These are phyloP conservation scores for Colletotrichum viniferum DNA, from an alignment of 2,329 filamentous ascomycete genomes.

Conservation along the genomic window DNA sequence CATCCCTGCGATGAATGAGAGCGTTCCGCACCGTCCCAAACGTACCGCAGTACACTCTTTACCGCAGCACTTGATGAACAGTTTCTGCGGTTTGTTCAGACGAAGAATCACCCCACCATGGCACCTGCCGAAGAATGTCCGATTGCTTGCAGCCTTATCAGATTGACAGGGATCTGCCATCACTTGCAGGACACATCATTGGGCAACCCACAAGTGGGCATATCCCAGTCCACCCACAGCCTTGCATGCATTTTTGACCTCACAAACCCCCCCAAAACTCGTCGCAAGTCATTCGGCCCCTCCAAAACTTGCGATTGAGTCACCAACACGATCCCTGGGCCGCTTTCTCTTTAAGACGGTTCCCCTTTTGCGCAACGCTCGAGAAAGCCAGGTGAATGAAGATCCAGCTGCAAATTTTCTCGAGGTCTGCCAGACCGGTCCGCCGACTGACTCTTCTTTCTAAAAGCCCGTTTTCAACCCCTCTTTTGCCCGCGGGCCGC, in stretches of 20 bases:
- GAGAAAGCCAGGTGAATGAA: slow-evolving; percentile 23
- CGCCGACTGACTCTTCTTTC: slow-evolving; percentile 22
- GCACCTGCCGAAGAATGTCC: neutral
- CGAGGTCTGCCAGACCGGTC: slow-evolving; percentile 22
- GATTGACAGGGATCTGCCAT: slow-evolving; percentile 1
- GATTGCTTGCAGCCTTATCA: neutral
- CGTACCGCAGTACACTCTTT: neutral
- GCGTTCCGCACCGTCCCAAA: neutral
- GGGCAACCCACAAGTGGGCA: neutral
- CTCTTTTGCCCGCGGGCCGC: slow-evolving; percentile 7
- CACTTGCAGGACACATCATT: neutral
- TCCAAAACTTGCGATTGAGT: slow-evolving; percentile 22
- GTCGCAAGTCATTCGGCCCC: slow-evolving; percentile 16
- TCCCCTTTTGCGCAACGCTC: slow-evolving; percentile 10
- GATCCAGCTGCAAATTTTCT: slow-evolving; percentile 19
- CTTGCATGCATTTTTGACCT: slow-evolving; percentile 21
- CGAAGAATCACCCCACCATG: neutral
- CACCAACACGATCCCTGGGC: slow-evolving; percentile 11
- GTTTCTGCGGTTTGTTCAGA: neutral
- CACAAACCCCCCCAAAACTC: slow-evolving; percentile 19
- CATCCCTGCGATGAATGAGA: neutral
- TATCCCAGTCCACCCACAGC: slow-evolving; percentile 14
- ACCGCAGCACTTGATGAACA: neutral
- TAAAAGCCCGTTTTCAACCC: slow-evolving; percentile 16
- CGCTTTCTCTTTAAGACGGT: slow-evolving; percentile 14